Evolutionary conservation across 352 stramenopile genomes (phyloP).

Genomic region (Saprolegnia diclina): DNA sequence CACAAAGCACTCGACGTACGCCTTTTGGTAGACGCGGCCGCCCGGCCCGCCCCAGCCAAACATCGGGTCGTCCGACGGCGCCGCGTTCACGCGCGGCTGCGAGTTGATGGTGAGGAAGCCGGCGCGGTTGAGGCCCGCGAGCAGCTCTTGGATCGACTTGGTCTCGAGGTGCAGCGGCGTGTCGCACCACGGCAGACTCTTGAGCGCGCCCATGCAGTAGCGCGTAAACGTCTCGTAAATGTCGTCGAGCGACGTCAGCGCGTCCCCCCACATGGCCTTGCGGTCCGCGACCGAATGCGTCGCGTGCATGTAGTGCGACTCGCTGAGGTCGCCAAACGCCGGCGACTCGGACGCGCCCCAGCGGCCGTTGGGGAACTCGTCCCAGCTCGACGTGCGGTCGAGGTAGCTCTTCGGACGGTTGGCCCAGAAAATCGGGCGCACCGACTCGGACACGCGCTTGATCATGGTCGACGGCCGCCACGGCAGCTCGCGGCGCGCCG

Average conservation of each 20-base stretch:
- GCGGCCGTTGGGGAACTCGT: conserved; percentile 95
- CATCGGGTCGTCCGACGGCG: conserved; percentile 81
- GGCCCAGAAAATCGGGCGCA: conserved; percentile 98
- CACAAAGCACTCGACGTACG: conserved; percentile 98
- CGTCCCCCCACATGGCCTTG: conserved; percentile 93
- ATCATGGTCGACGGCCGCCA: conserved; percentile 89
- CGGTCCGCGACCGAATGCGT: conserved; percentile 55
- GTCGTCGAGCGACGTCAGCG: conserved; percentile 83
- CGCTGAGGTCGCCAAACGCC: conserved; percentile 94
- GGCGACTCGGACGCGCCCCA: conserved; percentile 94
- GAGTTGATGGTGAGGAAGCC: conserved; percentile 98
- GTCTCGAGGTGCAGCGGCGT: conserved; percentile 92
- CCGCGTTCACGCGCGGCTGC: conserved; percentile 88
- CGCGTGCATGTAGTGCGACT: conserved; percentile 91
- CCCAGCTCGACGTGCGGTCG: conserved; percentile 95
- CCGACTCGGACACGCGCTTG: conserved; percentile 81
- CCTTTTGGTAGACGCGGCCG: conserved; percentile 98
- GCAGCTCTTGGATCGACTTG: conserved; percentile 73
- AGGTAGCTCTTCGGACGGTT: conserved; percentile 98
- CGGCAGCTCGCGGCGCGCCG: conserved; percentile 72
- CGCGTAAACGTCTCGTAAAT: conserved; percentile 94
- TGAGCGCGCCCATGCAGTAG: conserved; percentile 95
- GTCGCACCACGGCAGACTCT: conserved; percentile 97
- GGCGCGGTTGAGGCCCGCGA: conserved; percentile 63
- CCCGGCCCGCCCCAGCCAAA: conserved; percentile 96